phyloP scores from a whole-genome alignment of 257 asterid species.

The Nicotiana tomentosiformis region DNA sequence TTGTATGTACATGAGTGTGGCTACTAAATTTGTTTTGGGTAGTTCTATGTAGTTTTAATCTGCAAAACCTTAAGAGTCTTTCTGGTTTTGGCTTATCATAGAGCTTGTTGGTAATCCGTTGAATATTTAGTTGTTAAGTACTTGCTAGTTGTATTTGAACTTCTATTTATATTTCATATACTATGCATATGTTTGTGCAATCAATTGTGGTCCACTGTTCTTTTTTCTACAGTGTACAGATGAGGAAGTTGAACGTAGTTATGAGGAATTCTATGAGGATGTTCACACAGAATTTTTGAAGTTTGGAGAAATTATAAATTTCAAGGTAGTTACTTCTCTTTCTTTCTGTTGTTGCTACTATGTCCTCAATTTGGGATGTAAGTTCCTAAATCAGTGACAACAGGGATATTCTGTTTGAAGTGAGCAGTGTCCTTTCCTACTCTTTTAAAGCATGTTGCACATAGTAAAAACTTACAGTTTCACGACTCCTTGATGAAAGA shows the following conservation, averaged over 20 bases:
- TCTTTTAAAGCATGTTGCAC: not conserved
- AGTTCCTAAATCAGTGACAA: not conserved
- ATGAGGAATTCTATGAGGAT: conserved; percentile 95
- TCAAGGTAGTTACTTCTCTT: conserved; percentile 53
- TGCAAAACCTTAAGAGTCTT: not conserved
- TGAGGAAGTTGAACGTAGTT: conserved; percentile 81
- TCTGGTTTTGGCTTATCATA: not conserved
- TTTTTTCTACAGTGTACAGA: conserved; percentile 66
- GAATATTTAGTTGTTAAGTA: not conserved
- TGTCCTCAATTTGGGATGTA: not conserved
- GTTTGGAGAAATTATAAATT: conserved; percentile 87
- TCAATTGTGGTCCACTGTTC: conserved; percentile 30
- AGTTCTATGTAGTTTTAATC: not conserved
- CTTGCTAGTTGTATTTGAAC: not conserved
- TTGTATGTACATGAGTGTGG: not conserved
- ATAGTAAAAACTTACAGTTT: not conserved
- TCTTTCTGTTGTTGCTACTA: not conserved
- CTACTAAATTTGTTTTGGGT: not conserved
- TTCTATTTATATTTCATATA: not conserved
- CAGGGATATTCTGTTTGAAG: not conserved
- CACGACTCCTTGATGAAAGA: not conserved
- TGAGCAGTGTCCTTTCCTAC: conserved; percentile 1
- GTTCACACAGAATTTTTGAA: conserved; percentile 96
- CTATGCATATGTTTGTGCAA: conserved; percentile 19
- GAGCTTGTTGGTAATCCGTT: not conserved